Conservation (phyloP, 345 rosid genomes). For the Eucalyptus decipiens region DNA sequence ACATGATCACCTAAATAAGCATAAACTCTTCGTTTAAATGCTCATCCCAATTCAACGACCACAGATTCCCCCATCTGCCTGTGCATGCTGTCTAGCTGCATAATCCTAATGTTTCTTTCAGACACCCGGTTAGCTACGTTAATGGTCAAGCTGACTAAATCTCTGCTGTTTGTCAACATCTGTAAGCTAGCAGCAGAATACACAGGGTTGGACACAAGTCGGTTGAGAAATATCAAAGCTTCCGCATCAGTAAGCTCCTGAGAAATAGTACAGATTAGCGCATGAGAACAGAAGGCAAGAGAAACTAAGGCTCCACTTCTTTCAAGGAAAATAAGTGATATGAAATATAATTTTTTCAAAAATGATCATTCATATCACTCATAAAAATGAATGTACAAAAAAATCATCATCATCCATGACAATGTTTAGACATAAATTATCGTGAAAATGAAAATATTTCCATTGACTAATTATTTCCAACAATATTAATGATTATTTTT, state of each 20-base stretch:
- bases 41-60: slow-evolving; percentile 46
- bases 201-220: slow-evolving; percentile 48
- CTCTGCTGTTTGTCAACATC: slow-evolving; percentile 48
- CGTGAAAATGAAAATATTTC: no score
- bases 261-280: not conserved
- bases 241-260: slow-evolving; percentile 61
- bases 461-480: no score
- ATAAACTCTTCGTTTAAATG: slow-evolving; percentile 53
- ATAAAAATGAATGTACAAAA: no score
- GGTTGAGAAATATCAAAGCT: slow-evolving; percentile 59
- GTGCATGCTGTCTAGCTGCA: slow-evolving; percentile 6
- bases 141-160: slow-evolving; percentile 61
- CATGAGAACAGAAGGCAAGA: not conserved
- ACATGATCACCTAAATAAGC: slow-evolving; percentile 40
- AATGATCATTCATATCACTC: rapidly evolving
- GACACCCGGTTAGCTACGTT: slow-evolving; percentile 64
- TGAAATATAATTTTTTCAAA: rapidly evolving
- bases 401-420: no score
- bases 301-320: no score
- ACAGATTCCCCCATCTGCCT: slow-evolving; percentile 44
- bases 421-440: no score
- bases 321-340: no score
- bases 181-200: slow-evolving; percentile 44
- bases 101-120: slow-evolving; percentile 11
- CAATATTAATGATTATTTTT: no score